Base-by-base conservation (phyloP, 2,329 filamentous ascomycete genomes). In the Fusarium newnesense region DNA sequence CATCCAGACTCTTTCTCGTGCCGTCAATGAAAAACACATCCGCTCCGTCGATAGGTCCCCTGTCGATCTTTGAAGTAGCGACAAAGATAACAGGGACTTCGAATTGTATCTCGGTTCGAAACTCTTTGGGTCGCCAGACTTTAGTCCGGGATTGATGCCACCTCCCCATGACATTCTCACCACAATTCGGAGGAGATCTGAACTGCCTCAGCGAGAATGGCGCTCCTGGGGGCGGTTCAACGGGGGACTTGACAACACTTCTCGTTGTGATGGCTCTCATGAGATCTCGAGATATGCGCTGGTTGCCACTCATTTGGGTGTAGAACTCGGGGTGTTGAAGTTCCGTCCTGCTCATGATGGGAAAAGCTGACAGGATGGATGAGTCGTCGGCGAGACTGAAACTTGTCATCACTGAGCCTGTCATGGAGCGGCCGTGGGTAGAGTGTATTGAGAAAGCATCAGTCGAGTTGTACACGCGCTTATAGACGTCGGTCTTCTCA, bases 141-240 rank as follows among this genome's bases (percentile, higher is more conserved):
- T 69, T 69, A 6, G 59, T 69, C 24, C 67, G 42, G 7, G 58
- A 64, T 18, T 69, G 53, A 18, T 54, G 42, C 67, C 67, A 69
- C 21, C 65, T 7, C 0, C 67, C 67, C 34, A 69, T 69, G 2
- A 69, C 65, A 0, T 63, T 69, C 30, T 57, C 67, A 18, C 67
- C 67, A 7, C 67, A 69, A 13, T 69, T 59, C 3, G 67, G 67
- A 4, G 66, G 43, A 8, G 65, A 46, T 18, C 67, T 42, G 19
- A 53, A 69, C 13, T 69, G 67, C n/a, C 65, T 69, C 24, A 69
- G 26, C 2, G 65, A 64, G n/a, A 69, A 69, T 0, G 67, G 67
- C 1, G 67, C 65, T 16, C 54, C 34, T 1, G 59, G 34, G 1
- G 42, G 61, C 1, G 67, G 59, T 10, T 65, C 65, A 2, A 69